Base-by-base conservation (phyloP, 495 filamentous ascomycete species). In the Astrocystis sublimbata region DNA sequence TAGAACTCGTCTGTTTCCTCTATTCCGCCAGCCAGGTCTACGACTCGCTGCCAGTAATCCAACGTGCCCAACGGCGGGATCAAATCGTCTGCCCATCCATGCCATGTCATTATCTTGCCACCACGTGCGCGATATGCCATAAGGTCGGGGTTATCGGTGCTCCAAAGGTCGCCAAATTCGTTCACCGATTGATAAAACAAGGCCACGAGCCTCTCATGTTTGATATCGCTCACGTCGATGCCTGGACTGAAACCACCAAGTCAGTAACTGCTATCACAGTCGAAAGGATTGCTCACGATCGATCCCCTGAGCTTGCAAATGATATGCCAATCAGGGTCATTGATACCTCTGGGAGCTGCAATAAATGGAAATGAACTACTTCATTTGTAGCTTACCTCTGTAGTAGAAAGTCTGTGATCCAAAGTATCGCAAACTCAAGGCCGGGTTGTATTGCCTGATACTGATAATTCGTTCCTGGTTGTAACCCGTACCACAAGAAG, bases 1-100 rank as follows among this genome's bases (percentile, higher is more conserved):
- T 85, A 83, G 67, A 86, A 88, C 2, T 78, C 75, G 61, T 88
- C 85, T 10, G 87, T 67, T 0, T 79, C 60, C 2, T 68, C 23
- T 79, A 75, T 0, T 66, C 51, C 13, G 3, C 69, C 62, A 79
- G 83, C 82, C 7, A 79, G 76, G 12, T 77, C 63, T 0, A 74
- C 69, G 46, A 81, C 71, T 35, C 73, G 68, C 30, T 77, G 66
- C 69, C 78, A 79, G 61, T 73, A 80, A 13, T 73, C 69, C 23
- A 74, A 62, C 4, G 71, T 72, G 21, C 66, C 67, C 24, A 67
- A 69, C 2, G 73, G 71, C 0, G 76, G 65, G 53, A 82, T 78
- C 21, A 75, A 63, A 6, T 68, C 65, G 58, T 85, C 82, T 21
- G 75, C 67, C 30, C 74, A 62, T 24, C 81, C 81, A 65, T 84